Evolutionary conservation across 305 asterid species (phyloP), one percentile per base, ranked within the genome.

Genomic region (Lippia alba): DNA sequence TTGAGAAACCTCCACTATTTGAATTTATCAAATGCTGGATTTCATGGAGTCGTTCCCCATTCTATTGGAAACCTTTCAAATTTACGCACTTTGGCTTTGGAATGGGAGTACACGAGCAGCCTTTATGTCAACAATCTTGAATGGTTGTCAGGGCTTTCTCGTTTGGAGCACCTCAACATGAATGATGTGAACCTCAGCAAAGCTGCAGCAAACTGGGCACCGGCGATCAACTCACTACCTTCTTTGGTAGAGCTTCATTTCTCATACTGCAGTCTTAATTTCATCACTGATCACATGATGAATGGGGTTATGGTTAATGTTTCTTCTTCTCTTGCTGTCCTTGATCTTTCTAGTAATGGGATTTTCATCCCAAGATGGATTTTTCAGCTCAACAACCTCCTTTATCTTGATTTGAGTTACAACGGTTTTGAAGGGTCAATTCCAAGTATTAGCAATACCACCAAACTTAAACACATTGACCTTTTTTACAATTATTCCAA

Each of bases 101-200:
- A 14, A 32, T 8, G 2, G 9, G 11, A 2, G 40, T 3, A 3
- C 40, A 34, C 4, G 40, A 2, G 6, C 40, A 14, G 61, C 40
- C 34, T 73, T 16, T 60, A 32, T 8, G 65, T 51, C 33, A 74
- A 79, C 11, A 72, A 57, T 45, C 79, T 85, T 15, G 61, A 66
- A 8, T 80, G 87, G 85, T 11, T 80, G 30, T 16, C 70, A 0
- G 45, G 69, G 16, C 74, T 83, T 59, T 44, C 74, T 2, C 41
- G 48, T 18, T 64, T 83, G 56, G 69, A 80, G 67, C 11, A 24
- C 16, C 62, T 80, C 65, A 70, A 78, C 53, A 62, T 83, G 76
- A 61, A 64, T 30, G 3, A 5, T n/a, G 76, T 70, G 18, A 41
- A 78, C 63, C 66, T 80, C 3, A 75, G 64, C 56, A 50, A 51